These are phyloP conservation scores for Buddleja alternifolia DNA, from an alignment of 257 asterid genomes.

Conservation along the genomic window DNA sequence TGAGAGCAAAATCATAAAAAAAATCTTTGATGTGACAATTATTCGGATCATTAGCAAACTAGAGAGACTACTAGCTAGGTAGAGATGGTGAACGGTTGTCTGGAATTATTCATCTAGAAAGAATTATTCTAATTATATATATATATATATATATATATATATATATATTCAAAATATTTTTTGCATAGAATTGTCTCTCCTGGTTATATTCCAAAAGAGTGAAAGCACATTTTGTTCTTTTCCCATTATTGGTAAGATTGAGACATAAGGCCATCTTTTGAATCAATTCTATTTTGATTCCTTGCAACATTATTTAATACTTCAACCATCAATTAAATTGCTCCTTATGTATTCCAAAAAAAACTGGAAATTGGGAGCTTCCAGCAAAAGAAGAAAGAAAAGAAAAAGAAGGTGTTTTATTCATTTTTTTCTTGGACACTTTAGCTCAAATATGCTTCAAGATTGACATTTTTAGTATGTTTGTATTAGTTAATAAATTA, in stretches of 20 bases:
- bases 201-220: conserved; percentile 26
- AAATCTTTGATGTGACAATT: conserved; percentile 27
- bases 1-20: no score
- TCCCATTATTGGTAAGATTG: conserved; percentile 43
- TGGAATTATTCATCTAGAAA: conserved; percentile 31
- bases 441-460: no score
- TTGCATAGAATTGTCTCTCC: conserved; percentile 31
- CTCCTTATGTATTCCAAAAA: no score
- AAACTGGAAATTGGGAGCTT: neutral
- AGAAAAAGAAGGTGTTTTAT: no score
- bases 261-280: conserved; percentile 14
- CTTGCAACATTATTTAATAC: neutral
- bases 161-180: no score
- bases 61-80: neutral
- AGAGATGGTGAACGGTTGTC: conserved; percentile 33
- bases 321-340: neutral
- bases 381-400: no score
- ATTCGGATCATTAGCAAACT: neutral
- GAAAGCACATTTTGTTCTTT: conserved; percentile 37
- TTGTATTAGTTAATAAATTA: no score
- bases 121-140: no score
- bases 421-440: no score
- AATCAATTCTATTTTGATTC: conserved; percentile 30
- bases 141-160: no score
- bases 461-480: no score